Conservation (phyloP, 345 rosid genomes). For the Citrus medica region DNA sequence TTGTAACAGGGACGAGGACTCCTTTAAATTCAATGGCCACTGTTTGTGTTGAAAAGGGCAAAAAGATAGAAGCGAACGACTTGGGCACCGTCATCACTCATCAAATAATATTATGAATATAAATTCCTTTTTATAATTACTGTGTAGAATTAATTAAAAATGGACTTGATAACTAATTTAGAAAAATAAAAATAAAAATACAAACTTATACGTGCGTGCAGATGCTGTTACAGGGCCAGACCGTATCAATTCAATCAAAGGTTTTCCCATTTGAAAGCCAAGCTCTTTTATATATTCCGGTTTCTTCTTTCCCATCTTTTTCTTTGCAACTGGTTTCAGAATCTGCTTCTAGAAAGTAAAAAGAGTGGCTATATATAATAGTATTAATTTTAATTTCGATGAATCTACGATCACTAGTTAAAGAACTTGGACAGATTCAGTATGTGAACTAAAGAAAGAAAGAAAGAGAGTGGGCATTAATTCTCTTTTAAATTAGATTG, state of each 20-base stretch:
- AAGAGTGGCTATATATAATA: neutral
- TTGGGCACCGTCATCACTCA: neutral
- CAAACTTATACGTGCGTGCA: neutral
- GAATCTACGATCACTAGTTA: too few relatives aligned
- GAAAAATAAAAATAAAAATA: neutral
- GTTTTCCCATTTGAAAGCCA: neutral
- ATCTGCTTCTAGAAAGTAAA: neutral
- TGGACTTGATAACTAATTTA: neutral
- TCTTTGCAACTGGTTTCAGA: neutral
- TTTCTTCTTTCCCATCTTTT: neutral
- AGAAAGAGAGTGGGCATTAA: too few relatives aligned
- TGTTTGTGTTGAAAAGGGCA: neutral
- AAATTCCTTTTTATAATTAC: too few relatives aligned
- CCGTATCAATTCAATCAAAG: neutral
- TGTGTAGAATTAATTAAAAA: too few relatives aligned
- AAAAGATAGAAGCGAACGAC: neutral
- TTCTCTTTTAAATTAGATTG: too few relatives aligned
- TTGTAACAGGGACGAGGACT: neutral
- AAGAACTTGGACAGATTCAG: too few relatives aligned
- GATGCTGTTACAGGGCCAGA: neutral
- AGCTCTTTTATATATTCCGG: neutral
- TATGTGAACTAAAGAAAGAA: too few relatives aligned
- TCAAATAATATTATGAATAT: neutral
- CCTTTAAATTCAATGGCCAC: neutral
- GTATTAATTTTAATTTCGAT: too few relatives aligned